These are phyloP conservation scores for Acanthamoeba castellanii DNA, from an alignment of 208 protist genomes.

Conservation along the genomic window DNA sequence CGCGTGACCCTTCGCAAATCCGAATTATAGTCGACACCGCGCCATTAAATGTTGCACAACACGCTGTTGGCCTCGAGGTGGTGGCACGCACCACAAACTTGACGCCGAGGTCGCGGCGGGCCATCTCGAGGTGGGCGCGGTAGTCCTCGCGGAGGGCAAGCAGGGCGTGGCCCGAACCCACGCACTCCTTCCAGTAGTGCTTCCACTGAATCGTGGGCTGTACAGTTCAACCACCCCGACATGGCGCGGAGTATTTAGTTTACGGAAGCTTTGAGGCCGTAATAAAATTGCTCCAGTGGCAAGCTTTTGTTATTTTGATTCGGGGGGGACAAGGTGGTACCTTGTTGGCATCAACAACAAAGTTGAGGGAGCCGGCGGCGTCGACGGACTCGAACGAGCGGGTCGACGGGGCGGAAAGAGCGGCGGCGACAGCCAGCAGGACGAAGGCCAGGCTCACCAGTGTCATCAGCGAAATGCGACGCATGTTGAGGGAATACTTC, in stretches of 20 bases:
- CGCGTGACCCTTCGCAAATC: too few relatives aligned
- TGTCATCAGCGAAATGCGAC: neutral
- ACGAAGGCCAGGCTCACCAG: neutral
- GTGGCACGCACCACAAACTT: neutral
- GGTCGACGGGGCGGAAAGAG: neutral
- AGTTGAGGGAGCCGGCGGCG: neutral
- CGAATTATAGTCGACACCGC: too few relatives aligned
- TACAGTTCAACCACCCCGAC: neutral
- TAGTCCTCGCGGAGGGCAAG: constrained; percentile 77
- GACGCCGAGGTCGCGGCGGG: constrained; percentile 51
- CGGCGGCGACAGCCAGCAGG: neutral
- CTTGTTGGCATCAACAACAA: neutral
- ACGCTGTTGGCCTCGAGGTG: neutral
- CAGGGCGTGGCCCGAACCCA: constrained; percentile 78
- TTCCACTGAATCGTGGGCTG: constrained; percentile 63
- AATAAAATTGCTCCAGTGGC: too few relatives aligned
- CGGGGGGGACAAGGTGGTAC: neutral
- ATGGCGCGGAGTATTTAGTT: too few relatives aligned
- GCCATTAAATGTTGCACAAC: too few relatives aligned
- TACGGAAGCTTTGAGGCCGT: too few relatives aligned
- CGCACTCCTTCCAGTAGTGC: constrained; percentile 81
- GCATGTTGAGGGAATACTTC: neutral
- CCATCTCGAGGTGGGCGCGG: constrained; percentile 45
- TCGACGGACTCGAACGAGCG: neutral
- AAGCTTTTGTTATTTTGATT: too few relatives aligned